Evolutionary conservation across 345 rosid genomes (phyloP).

Genomic region (Ceriops decandra): DNA sequence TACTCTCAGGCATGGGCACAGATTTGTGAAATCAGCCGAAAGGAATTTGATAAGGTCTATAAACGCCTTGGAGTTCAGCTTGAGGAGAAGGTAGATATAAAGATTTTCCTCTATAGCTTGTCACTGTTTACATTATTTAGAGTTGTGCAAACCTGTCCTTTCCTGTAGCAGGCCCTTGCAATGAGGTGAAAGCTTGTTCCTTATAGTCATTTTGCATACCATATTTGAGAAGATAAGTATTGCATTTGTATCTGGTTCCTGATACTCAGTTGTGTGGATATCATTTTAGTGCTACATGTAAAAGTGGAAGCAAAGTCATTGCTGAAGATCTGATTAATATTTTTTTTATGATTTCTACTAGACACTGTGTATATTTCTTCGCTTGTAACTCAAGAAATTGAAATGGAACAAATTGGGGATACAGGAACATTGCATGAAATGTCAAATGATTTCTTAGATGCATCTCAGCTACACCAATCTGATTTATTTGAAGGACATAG

Average conservation of each 20-base stretch:
- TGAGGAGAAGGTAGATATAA: constrained; percentile 72
- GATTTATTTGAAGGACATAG: not conserved
- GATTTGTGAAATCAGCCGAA: constrained; percentile 74
- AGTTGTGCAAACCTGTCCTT: too few species aligned
- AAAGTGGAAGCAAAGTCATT: too few species aligned
- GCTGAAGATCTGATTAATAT: too few species aligned
- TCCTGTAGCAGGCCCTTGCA: too few species aligned
- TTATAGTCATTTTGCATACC: too few species aligned
- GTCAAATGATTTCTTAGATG: constrained; percentile 1
- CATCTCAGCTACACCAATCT: not conserved
- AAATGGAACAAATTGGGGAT: not conserved
- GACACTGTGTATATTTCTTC: not conserved
- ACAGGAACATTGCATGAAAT: not conserved
- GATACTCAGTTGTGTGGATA: too few species aligned
- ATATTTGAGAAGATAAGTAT: too few species aligned
- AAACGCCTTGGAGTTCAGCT: constrained; percentile 67
- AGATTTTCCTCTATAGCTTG: not conserved
- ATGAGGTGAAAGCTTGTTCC: too few species aligned
- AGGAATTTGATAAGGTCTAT: constrained; percentile 77
- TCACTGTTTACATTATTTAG: not conserved
- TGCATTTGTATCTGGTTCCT: too few species aligned
- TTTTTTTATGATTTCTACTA: too few species aligned
- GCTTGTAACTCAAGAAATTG: not conserved
- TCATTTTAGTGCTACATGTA: too few species aligned
- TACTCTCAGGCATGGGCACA: constrained; percentile 80